A percentile compares a stretch with the other conserved stretches of the same genome.
These are phyloP conservation scores for Diaporthe ilicicola DNA, from an alignment of 2,329 filamentous ascomycete genomes.

Conservation along the genomic window DNA sequence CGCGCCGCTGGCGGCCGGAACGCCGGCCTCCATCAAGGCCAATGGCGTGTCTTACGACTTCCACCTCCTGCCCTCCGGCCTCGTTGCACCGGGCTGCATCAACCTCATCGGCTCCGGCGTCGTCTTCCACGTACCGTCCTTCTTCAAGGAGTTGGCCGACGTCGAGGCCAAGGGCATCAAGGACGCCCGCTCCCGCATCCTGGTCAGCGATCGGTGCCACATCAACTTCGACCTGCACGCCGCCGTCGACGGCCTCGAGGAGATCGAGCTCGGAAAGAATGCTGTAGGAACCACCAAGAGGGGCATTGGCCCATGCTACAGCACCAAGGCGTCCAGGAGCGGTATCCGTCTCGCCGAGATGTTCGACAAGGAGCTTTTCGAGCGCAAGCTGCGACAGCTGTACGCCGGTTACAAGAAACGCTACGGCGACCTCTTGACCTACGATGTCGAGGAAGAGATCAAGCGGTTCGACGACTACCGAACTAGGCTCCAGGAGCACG, in stretches of 20 bases:
- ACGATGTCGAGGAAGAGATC: constrained; percentile 76
- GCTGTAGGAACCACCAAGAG: constrained; percentile 54
- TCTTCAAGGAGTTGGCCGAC: constrained; percentile 71
- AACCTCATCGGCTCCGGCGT: constrained; percentile 79
- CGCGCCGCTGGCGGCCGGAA: constrained; percentile 68
- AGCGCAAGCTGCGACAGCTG: constrained; percentile 69
- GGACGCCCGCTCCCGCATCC: constrained; percentile 65
- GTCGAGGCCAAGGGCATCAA: constrained; percentile 67
- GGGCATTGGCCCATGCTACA: constrained; percentile 41
- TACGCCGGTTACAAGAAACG: constrained; percentile 72
- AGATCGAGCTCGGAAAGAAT: constrained; percentile 54
- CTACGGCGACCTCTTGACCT: constrained; percentile 71
- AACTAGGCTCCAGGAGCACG: constrained; percentile 64
- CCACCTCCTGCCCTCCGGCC: constrained; percentile 73
- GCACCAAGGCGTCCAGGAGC: constrained; percentile 53
- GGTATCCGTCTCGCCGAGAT: constrained; percentile 74
- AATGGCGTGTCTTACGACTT: constrained; percentile 59
- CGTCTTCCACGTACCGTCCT: constrained; percentile 67
- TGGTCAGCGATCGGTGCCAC: constrained; percentile 69
- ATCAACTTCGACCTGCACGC: constrained; percentile 71
- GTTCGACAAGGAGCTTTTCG: constrained; percentile 72
- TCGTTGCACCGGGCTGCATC: constrained; percentile 74
- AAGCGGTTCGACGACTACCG: constrained; percentile 67
- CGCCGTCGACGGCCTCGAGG: constrained; percentile 73
- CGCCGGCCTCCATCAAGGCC: constrained; percentile 58